phyloP scores from a whole-genome alignment of 257 asterid species.

The Gardenia jasminoides region DNA sequence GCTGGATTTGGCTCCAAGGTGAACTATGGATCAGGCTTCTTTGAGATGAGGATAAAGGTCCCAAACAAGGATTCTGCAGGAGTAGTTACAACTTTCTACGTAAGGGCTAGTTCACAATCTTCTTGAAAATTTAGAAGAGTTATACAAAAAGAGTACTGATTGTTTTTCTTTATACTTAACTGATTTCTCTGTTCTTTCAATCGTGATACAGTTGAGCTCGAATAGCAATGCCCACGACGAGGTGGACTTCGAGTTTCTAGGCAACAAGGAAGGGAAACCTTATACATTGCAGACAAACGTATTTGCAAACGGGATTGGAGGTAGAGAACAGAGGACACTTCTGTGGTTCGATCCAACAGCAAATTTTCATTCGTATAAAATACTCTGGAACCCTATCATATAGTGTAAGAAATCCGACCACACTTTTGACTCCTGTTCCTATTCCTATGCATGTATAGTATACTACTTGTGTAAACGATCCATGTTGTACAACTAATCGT shows the following conservation, averaged over 20 bases:
- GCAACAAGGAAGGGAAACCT: conserved; percentile 60
- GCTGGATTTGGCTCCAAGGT: conserved; percentile 67
- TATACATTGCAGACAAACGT: conserved; percentile 61
- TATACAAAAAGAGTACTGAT: neutral
- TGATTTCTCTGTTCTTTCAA: neutral
- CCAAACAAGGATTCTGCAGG: conserved; percentile 63
- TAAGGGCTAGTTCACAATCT: conserved; percentile 10
- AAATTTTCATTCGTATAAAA: conserved; percentile 59
- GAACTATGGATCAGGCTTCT: conserved; percentile 63
- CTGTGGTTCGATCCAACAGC: conserved; percentile 80
- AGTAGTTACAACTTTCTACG: conserved; percentile 68
- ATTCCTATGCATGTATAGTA: no score
- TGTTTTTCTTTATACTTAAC: neutral
- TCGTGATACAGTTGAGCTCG: conserved; percentile 48
- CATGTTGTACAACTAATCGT: neutral
- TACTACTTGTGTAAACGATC: no score
- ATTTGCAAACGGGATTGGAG: conserved; percentile 51
- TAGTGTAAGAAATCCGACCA: conserved; percentile 4
- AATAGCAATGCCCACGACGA: conserved; percentile 45
- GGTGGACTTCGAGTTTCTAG: conserved; percentile 71
- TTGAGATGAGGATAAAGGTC: conserved; percentile 58
- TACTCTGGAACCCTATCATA: conserved; percentile 63
- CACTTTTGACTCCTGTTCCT: no score
- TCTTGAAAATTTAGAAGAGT: neutral
- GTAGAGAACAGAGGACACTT: conserved; percentile 48